These are phyloP conservation scores for Lasiodiplodia sp. DNA, from an alignment of 2,329 filamentous ascomycete genomes.

Conservation along the genomic window DNA sequence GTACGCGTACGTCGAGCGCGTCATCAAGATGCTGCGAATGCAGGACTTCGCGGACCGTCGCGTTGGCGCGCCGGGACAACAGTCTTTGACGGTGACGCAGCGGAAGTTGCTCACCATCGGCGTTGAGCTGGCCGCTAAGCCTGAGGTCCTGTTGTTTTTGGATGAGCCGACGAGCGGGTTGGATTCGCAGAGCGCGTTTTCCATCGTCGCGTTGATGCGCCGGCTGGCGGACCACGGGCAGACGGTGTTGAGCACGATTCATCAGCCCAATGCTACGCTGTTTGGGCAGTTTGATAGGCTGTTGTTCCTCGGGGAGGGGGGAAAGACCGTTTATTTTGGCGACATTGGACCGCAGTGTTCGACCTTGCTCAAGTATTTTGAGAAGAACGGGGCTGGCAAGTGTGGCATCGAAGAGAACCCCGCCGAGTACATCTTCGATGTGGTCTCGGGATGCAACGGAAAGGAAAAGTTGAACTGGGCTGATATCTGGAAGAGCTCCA, in stretches of 20 bases:
- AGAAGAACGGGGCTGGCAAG: background rate
- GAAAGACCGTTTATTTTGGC: conserved; percentile 51
- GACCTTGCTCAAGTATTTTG: conserved; percentile 61
- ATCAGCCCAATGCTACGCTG: conserved; percentile 54
- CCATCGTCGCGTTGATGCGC: conserved; percentile 67
- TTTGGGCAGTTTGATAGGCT: conserved; percentile 56
- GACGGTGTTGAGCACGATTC: conserved; percentile 57
- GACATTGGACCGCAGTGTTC: conserved; percentile 57
- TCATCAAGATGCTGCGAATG: conserved; percentile 73
- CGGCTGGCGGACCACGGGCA: conserved; percentile 63
- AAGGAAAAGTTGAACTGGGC: background rate
- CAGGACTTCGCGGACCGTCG: conserved; percentile 70
- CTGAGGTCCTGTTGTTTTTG: conserved; percentile 67
- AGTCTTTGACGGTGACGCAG: conserved; percentile 71
- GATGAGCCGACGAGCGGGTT: conserved; percentile 57
- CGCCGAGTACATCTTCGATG: background rate
- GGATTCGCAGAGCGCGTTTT: conserved; percentile 60
- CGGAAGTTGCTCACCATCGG: conserved; percentile 75
- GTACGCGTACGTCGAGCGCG: conserved; percentile 67
- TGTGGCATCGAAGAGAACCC: background rate
- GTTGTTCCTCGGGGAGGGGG: conserved; percentile 53
- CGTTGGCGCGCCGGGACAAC: conserved; percentile 67
- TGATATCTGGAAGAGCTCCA: background rate
- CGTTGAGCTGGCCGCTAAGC: conserved; percentile 74
- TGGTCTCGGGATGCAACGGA: background rate